Evolutionary conservation across 208 protist genomes (phyloP).

Genomic region (Trypanosoma boissoni): DNA sequence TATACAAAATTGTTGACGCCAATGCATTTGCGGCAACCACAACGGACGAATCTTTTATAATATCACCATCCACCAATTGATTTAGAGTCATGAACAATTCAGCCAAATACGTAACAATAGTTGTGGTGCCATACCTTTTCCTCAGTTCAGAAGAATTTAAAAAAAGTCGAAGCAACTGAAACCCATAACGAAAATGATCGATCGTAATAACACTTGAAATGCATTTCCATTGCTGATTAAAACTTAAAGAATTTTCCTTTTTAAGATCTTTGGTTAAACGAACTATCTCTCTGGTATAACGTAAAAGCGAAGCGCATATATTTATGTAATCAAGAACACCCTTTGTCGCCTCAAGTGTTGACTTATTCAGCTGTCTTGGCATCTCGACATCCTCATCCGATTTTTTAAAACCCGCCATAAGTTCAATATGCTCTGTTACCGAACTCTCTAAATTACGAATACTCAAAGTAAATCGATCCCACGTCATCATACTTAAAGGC

Average conservation of each 20-base stretch:
- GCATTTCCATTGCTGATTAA: constrained; percentile 81
- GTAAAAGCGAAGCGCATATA: constrained; percentile 59
- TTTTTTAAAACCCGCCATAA: constrained; percentile 48
- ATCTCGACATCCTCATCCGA: constrained; percentile 68
- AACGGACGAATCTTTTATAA: constrained; percentile 57
- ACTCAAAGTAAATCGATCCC: constrained; percentile 31
- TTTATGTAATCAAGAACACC: constrained; percentile 62
- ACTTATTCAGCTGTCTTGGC: constrained; percentile 47
- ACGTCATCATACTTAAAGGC: constrained; percentile 68
- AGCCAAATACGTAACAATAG: constrained; percentile 54
- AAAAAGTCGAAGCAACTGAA: constrained; percentile 64
- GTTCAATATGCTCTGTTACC: constrained; percentile 62
- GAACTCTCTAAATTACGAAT: constrained; percentile 45
- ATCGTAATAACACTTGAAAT: constrained; percentile 71
- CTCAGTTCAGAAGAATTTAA: constrained; percentile 62
- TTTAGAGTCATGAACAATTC: constrained; percentile 81
- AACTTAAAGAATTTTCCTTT: constrained; percentile 27
- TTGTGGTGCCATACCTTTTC: constrained; percentile 46
- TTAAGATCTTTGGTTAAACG: constrained; percentile 47
- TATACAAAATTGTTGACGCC: constrained; percentile 79
- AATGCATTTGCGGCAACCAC: constrained; percentile 74
- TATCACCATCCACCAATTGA: constrained; percentile 66
- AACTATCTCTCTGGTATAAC: constrained; percentile 64
- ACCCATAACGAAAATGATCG: constrained; percentile 62
- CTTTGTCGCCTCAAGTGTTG: constrained; percentile 44